Evolutionary conservation across 345 rosid species (phyloP).

Genomic region (Pistacia integerrima): DNA sequence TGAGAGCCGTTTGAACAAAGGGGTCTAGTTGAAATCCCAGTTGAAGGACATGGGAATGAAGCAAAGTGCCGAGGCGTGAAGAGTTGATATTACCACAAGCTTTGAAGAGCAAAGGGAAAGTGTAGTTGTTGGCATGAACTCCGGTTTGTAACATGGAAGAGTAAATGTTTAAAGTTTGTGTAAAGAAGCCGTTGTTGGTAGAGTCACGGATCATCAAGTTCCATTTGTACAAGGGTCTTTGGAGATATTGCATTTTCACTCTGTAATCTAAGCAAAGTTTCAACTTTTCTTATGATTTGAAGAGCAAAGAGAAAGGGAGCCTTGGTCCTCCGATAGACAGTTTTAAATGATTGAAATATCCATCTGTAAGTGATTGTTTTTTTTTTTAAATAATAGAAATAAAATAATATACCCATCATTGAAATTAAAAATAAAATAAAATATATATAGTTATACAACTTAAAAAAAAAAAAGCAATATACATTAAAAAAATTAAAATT

Average conservation of each 20-base stretch:
- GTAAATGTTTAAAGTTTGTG: slow-evolving; percentile 14
- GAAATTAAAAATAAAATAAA: too few relatives aligned
- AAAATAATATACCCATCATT: too few relatives aligned
- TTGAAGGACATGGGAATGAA: slow-evolving; percentile 21
- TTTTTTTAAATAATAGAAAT: too few relatives aligned
- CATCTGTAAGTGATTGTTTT: too few relatives aligned
- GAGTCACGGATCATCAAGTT: slow-evolving; percentile 31
- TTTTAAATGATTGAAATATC: too few relatives aligned
- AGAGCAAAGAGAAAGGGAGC: too few relatives aligned
- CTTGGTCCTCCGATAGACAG: too few relatives aligned
- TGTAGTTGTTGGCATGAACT: slow-evolving; percentile 27
- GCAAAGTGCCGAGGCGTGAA: slow-evolving; percentile 6
- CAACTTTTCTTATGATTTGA: neutral
- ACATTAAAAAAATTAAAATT: too few relatives aligned
- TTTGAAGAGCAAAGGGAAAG: slow-evolving; percentile 30
- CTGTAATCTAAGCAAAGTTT: neutral
- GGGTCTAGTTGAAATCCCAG: slow-evolving; percentile 24
- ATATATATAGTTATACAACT: too few relatives aligned
- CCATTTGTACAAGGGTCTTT: slow-evolving; percentile 23
- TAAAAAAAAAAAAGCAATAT: too few relatives aligned
- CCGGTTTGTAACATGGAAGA: slow-evolving; percentile 21
- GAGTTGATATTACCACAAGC: slow-evolving; percentile 21
- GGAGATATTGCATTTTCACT: neutral
- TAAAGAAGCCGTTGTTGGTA: slow-evolving; percentile 15
- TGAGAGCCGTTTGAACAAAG: slow-evolving; percentile 27